Evolutionary conservation across 441 rosid genomes (phyloP).

Genomic region (Erodium texanum): DNA sequence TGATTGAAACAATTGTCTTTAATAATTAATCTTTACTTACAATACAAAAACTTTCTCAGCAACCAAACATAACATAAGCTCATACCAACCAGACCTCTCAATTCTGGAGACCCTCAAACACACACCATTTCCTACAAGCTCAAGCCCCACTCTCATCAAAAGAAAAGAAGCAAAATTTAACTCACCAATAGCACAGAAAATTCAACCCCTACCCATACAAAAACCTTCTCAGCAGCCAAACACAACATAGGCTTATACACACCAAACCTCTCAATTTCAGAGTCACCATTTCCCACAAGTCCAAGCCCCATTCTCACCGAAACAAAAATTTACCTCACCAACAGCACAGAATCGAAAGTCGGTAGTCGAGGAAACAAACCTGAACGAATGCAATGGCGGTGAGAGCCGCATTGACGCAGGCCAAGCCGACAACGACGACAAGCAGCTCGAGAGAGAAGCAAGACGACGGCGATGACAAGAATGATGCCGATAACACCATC

Average conservation of each 20-base stretch:
- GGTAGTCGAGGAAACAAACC: slow-evolving; percentile 16
- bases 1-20: no score
- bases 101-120: neutral
- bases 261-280: no score
- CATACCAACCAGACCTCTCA: neutral
- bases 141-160: neutral
- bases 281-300: no score
- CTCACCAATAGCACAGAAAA: no score
- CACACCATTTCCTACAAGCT: neutral
- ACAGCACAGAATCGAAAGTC: neutral
- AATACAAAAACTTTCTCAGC: neutral
- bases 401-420: slow-evolving; percentile 30
- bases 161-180: no score
- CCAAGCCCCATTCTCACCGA: neutral
- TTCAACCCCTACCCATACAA: no score
- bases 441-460: slow-evolving; percentile 28
- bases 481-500: neutral
- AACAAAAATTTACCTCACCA: neutral
- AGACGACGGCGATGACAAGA: neutral
- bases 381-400: slow-evolving; percentile 35
- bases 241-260: no score
- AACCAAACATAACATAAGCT: neutral
- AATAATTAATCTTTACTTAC: neutral
- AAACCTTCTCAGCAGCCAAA: no score
- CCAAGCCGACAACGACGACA: slow-evolving; percentile 27